phyloP scores from a whole-genome alignment of 345 rosid species.

The Cochlearia excelsa region DNA sequence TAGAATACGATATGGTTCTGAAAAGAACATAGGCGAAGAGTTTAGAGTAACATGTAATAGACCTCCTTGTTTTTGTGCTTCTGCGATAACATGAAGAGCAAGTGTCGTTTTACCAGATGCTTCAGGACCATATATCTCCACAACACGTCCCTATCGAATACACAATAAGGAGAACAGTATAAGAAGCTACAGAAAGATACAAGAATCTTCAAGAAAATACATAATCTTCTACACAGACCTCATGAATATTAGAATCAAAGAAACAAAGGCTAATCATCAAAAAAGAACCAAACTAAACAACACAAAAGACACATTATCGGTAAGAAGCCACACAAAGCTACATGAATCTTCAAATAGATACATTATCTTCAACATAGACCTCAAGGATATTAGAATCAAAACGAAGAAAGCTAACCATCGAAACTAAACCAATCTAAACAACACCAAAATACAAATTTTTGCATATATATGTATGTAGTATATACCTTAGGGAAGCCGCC shows the following conservation, averaged over 20 bases:
- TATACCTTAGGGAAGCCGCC: constrained; percentile 99
- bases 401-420: background rate
- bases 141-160: background rate
- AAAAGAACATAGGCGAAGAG: constrained; percentile 1
- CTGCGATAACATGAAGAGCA: constrained; percentile 93
- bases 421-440: constrained; percentile 1
- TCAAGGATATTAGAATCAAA: constrained; percentile 1
- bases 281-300: constrained; percentile 1
- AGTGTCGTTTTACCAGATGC: constrained; percentile 99
- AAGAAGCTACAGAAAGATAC: constrained; percentile 25
- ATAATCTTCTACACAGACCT: constrained; percentile 3
- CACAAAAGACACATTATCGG: background rate
- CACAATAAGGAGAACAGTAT: background rate
- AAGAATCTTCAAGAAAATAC: constrained; percentile 11
- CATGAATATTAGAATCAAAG: background rate
- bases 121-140: constrained; percentile 82
- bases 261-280: background rate
- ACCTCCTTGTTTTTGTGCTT: constrained; percentile 99
- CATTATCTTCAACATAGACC: constrained; percentile 4
- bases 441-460: background rate
- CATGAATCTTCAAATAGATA: constrained; percentile 12
- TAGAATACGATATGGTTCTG: constrained; percentile 11
- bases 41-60: constrained; percentile 11
- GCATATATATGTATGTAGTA: background rate
- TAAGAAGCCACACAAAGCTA: constrained; percentile 21